These are phyloP conservation scores for Suhomyces wounanorum DNA, from an alignment of 1,139 yeast species.

Conservation along the genomic window DNA sequence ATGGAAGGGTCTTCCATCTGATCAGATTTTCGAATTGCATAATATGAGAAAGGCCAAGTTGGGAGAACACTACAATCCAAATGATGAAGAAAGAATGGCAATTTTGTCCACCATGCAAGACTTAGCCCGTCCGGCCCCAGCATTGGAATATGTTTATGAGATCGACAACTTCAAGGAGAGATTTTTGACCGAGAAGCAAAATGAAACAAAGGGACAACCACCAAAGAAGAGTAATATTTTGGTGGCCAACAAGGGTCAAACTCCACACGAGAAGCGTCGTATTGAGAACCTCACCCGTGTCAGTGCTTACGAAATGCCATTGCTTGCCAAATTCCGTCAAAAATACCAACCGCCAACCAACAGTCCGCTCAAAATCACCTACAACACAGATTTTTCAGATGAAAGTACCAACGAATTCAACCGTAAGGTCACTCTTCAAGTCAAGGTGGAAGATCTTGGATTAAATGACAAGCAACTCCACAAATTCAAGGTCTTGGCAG, in stretches of 20 bases:
- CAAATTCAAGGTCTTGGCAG: conserved; percentile 78
- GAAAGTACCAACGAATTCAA: conserved; percentile 62
- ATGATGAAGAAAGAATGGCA: conserved; percentile 50
- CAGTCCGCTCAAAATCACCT: conserved; percentile 66
- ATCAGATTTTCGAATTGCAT: conserved; percentile 61
- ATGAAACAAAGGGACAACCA: conserved; percentile 40
- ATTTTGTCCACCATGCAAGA: conserved; percentile 45
- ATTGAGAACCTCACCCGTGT: conserved; percentile 62
- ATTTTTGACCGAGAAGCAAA: conserved; percentile 48
- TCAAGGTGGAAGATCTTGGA: conserved; percentile 55
- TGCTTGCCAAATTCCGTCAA: conserved; percentile 72
- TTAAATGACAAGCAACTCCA: conserved; percentile 58
- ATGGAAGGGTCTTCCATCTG: conserved; percentile 71
- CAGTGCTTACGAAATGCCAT: conserved; percentile 91
- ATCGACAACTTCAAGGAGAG: conserved; percentile 50
- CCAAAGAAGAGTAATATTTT: conserved; percentile 43
- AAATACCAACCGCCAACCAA: conserved; percentile 47
- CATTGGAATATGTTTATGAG: conserved; percentile 45
- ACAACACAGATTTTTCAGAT: conserved; percentile 73
- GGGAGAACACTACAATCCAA: conserved; percentile 60
- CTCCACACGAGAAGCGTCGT: conserved; percentile 41
- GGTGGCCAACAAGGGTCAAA: conserved; percentile 40
- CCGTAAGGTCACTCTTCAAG: conserved; percentile 64
- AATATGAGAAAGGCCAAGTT: conserved; percentile 56
- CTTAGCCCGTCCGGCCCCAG: conserved; percentile 35